Percentiles rank a stretch among this genome's conserved stretches.
phyloP scores from a whole-genome alignment of 2,329 filamentous ascomycete species.

The Huntiella decipiens region DNA sequence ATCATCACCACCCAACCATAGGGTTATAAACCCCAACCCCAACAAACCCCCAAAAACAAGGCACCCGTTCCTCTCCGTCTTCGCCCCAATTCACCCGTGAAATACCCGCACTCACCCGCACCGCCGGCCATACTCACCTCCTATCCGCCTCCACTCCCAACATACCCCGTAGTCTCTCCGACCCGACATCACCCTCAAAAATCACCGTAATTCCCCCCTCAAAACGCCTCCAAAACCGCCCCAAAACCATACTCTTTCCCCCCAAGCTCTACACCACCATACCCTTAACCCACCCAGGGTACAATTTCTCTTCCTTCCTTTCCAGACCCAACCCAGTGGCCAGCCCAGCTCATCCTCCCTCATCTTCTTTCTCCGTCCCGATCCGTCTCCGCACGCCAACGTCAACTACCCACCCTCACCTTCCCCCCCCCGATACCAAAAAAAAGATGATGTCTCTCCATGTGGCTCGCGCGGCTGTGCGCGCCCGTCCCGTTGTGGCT shows the following conservation, averaged over 20 bases:
- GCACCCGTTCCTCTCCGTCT: conserved; percentile 3
- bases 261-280: no score
- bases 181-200: no score
- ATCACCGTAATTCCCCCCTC: no score
- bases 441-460: conserved; percentile 79
- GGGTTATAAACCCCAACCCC: no score
- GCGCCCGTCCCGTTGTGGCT: conserved; percentile 54
- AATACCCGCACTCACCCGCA: conserved; percentile 5
- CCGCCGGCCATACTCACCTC: no score
- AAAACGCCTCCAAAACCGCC: no score
- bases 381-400: neutral
- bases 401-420: conserved; percentile 11
- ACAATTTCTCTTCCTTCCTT: no score
- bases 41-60: neutral
- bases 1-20: no score
- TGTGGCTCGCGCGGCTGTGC: conserved; percentile 74
- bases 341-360: conserved; percentile 1
- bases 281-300: no score
- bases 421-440: conserved; percentile 13
- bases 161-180: no score
- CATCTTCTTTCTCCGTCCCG: conserved; percentile 1
- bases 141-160: no score
- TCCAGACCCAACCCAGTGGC: neutral
- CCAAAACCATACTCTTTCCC: no score
- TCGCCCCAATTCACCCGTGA: conserved; percentile 7